These are phyloP conservation scores for Coemansia sp. DNA, from an alignment of 192 early-diverging fungal genomes.

Conservation along the genomic window DNA sequence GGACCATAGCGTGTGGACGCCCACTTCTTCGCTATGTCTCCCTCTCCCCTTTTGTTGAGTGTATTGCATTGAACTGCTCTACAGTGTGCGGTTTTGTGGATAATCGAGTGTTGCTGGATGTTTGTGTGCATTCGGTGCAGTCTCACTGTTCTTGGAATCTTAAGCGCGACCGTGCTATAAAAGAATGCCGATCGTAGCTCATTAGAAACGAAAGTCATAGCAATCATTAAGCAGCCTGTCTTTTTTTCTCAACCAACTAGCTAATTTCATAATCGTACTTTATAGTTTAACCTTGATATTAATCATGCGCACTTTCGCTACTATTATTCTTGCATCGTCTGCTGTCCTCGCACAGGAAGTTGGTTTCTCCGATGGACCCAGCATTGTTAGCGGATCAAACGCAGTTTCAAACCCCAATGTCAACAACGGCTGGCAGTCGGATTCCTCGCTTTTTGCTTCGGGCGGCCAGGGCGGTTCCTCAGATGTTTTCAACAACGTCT, in stretches of 20 bases:
- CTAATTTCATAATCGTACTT: neutral
- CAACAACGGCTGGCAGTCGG: slow-evolving; percentile 53
- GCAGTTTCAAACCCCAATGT: slow-evolving; percentile 51
- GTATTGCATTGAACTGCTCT: neutral
- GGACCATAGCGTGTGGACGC: neutral
- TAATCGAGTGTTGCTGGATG: neutral
- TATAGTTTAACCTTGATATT: neutral
- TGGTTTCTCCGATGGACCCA: slow-evolving; percentile 38
- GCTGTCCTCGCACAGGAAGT: slow-evolving; percentile 31
- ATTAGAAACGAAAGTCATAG: no score
- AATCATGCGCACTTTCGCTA: slow-evolving; percentile 3
- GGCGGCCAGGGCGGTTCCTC: slow-evolving; percentile 7
- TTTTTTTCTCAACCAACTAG: neutral
- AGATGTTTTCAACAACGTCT: slow-evolving; percentile 46
- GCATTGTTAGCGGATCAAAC: slow-evolving; percentile 36
- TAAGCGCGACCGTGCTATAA: neutral
- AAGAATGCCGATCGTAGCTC: neutral
- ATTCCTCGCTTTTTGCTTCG: slow-evolving; percentile 33
- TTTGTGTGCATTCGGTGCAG: neutral
- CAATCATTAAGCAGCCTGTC: no score
- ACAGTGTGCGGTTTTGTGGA: neutral
- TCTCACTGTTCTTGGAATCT: neutral
- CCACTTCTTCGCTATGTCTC: neutral
- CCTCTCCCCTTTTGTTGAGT: neutral
- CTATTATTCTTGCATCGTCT: slow-evolving; percentile 10